Evolutionary conservation across 192 early-diverging fungal genomes (phyloP).

Genomic region (Oehlia diaphana): DNA sequence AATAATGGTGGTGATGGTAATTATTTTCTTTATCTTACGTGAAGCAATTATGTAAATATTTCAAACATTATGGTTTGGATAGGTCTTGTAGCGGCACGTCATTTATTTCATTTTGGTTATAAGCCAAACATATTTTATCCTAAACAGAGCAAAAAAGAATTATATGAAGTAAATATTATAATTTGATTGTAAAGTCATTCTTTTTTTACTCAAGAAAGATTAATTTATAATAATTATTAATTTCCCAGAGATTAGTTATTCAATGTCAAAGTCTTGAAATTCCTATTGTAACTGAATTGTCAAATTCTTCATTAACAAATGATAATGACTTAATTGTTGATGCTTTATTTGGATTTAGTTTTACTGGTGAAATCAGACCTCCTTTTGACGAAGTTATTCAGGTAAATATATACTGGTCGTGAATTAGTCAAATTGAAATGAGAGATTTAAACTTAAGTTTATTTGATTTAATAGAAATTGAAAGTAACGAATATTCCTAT

Average conservation of each 20-base stretch:
- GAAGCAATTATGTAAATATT: not conserved
- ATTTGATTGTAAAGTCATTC: not conserved
- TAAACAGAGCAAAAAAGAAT: slow-evolving; percentile 68
- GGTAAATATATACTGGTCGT: slow-evolving; percentile 34
- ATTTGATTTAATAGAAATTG: slow-evolving; percentile 19
- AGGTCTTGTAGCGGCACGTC: slow-evolving; percentile 90
- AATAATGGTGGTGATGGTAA: slow-evolving; percentile 97
- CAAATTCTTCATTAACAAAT: slow-evolving; percentile 40
- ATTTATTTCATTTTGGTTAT: slow-evolving; percentile 89
- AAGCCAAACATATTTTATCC: slow-evolving; percentile 79
- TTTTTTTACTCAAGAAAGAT: not conserved
- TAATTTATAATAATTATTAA: not conserved
- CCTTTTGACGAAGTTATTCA: slow-evolving; percentile 73
- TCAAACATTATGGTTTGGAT: not conserved
- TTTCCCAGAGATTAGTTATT: slow-evolving; percentile 53
- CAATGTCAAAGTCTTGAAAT: slow-evolving; percentile 73
- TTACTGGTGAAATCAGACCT: slow-evolving; percentile 70
- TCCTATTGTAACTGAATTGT: slow-evolving; percentile 51
- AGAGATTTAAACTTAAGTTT: not conserved
- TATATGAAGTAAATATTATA: slow-evolving; percentile 57
- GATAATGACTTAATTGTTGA: slow-evolving; percentile 76
- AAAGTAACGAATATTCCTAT: slow-evolving; percentile 30
- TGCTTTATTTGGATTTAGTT: slow-evolving; percentile 93
- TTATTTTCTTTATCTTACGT: not conserved
- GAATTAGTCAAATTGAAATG: not conserved